Evolutionary conservation across 2,329 filamentous ascomycete genomes (phyloP).

Genomic region (Gnomoniopsis sp.): DNA sequence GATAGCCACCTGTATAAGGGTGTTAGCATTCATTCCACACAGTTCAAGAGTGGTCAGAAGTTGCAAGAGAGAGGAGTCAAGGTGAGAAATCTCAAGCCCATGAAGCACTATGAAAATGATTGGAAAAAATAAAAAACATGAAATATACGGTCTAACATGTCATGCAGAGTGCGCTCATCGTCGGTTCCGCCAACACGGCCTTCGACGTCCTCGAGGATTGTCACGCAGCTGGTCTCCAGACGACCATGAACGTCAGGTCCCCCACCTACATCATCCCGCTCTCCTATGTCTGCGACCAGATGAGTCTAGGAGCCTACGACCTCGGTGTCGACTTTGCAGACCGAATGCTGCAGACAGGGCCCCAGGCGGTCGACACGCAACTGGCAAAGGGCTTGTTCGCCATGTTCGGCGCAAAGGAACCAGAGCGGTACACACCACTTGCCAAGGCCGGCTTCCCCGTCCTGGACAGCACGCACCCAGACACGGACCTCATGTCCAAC

Average conservation of each 20-base stretch:
- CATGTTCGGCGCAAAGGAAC: slow-evolving; percentile 26
- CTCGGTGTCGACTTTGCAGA: slow-evolving; percentile 22
- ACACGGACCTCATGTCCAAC: slow-evolving; percentile 25
- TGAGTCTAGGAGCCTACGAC: slow-evolving; percentile 29
- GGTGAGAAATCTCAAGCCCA: neutral
- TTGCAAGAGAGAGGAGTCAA: slow-evolving; percentile 20
- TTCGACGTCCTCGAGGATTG: slow-evolving; percentile 37
- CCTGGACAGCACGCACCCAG: slow-evolving; percentile 27
- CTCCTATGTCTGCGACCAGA: slow-evolving; percentile 25
- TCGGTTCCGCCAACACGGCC: slow-evolving; percentile 38
- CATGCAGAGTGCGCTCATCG: slow-evolving; percentile 17
- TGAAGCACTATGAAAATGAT: neutral
- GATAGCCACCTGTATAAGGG: slow-evolving; percentile 39
- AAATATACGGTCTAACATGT: too few species aligned
- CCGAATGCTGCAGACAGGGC: slow-evolving; percentile 18
- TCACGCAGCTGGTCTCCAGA: slow-evolving; percentile 26
- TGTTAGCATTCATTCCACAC: slow-evolving; percentile 38
- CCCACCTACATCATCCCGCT: slow-evolving; percentile 32
- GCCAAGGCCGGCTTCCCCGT: slow-evolving; percentile 33
- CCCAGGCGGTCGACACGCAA: slow-evolving; percentile 22
- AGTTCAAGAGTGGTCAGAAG: slow-evolving; percentile 36
- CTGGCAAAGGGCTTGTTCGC: slow-evolving; percentile 21
- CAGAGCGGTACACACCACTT: slow-evolving; percentile 31
- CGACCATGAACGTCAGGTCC: slow-evolving; percentile 33
- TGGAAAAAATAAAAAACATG: too few species aligned